Conservation (phyloP, 441 rosid species). For the Gossypium armourianum region DNA sequence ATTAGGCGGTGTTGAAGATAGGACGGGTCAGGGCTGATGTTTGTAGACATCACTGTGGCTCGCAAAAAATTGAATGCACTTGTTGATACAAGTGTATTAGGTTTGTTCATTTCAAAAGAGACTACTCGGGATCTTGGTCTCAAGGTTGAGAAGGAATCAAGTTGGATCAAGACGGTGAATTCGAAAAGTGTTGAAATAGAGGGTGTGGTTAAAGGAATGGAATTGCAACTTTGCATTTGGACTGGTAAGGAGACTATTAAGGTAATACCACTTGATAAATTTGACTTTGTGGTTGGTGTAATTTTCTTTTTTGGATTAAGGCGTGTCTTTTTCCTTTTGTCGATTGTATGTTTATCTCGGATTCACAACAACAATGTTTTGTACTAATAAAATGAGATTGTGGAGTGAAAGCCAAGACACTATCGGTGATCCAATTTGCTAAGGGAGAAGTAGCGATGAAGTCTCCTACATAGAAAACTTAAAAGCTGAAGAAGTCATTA, state of each 20-base stretch:
- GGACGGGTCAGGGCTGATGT: background rate
- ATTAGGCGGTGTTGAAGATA: background rate
- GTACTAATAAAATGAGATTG: background rate
- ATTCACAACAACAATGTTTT: background rate
- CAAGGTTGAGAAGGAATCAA: background rate
- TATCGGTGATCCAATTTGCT: background rate
- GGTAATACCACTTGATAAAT: background rate
- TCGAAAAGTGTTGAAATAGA: background rate
- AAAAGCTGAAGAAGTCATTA: background rate
- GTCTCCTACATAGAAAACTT: background rate
- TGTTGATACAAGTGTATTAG: background rate
- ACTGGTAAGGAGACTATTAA: background rate
- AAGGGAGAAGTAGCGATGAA: background rate
- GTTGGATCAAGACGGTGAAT: background rate
- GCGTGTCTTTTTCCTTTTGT: background rate
- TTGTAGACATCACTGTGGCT: background rate
- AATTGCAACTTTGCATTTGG: background rate
- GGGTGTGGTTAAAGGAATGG: background rate
- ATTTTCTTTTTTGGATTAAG: background rate
- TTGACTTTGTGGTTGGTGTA: background rate
- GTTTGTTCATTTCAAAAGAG: background rate
- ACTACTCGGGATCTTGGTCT: background rate
- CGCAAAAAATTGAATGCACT: background rate
- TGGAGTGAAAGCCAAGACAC: background rate
- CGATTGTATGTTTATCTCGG: no score